A percentile compares a stretch with the other conserved stretches of the same genome.
Conservation (phyloP, 2,329 filamentous ascomycete species). For the Hypomyces perniciosus region DNA sequence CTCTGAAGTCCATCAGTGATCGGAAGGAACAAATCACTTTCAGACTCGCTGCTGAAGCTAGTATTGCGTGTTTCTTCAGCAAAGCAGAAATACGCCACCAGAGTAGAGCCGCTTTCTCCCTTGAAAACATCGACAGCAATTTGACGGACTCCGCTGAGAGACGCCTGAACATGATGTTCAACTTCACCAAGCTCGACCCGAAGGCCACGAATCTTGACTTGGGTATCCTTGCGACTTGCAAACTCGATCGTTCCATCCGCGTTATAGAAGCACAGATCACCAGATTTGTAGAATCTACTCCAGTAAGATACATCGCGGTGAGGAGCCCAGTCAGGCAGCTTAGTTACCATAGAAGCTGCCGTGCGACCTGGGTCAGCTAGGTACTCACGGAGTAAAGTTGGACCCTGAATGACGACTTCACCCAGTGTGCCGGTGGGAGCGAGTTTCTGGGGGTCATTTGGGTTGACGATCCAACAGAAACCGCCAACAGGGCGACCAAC, state of each 20-base stretch:
- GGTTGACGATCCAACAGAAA: conserved; percentile 2
- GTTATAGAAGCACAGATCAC: conserved; percentile 11
- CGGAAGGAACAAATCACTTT: background rate
- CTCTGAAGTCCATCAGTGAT: background rate
- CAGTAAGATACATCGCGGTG: background rate
- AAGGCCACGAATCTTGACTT: conserved; percentile 17
- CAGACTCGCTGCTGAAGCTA: background rate
- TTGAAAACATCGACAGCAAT: conserved; percentile 4
- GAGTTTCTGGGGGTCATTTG: background rate
- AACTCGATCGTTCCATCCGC: conserved; percentile 13
- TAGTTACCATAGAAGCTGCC: background rate
- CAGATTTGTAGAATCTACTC: conserved; percentile 11
- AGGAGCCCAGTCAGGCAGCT: background rate
- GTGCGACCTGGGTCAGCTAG: conserved; percentile 9
- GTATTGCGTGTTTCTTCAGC: background rate
- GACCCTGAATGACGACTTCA: conserved; percentile 19
- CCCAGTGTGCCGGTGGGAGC: conserved; percentile 3
- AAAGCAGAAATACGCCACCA: conserved; percentile 1
- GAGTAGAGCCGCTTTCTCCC: background rate
- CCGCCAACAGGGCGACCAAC: conserved; percentile 2
- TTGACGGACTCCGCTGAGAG: background rate
- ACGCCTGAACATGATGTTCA: conserved; percentile 1
- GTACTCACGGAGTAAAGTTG: conserved; percentile 41
- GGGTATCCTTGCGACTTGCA: conserved; percentile 16
- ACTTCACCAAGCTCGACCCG: conserved; percentile 16